Evolutionary conservation across 1,139 yeast species (phyloP).

Genomic region (Candida sanyaensis): DNA sequence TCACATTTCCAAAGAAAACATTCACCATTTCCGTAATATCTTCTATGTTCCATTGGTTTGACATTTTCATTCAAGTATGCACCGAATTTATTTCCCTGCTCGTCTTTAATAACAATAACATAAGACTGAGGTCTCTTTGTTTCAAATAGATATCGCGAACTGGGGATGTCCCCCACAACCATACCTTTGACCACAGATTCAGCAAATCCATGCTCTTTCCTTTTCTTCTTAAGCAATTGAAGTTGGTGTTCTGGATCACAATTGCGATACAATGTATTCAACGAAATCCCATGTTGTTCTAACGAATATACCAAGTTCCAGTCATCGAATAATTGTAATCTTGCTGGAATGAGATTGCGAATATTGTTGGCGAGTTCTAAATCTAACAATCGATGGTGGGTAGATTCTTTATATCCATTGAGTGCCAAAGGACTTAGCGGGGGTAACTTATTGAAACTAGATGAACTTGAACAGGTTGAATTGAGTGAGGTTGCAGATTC

Average conservation of each 20-base stretch:
- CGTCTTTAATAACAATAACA: constrained; percentile 67
- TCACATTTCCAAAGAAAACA: constrained; percentile 87
- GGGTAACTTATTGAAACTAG: constrained; percentile 20
- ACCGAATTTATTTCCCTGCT: constrained; percentile 70
- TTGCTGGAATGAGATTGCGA: constrained; percentile 69
- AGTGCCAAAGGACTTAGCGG: constrained; percentile 36
- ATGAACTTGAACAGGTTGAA: constrained; percentile 6
- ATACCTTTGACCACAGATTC: constrained; percentile 36
- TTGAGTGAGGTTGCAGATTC: constrained; percentile 9
- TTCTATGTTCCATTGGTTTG: constrained; percentile 65
- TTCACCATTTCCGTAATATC: constrained; percentile 93
- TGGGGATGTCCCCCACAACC: constrained; percentile 24
- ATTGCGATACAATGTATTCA: constrained; percentile 67
- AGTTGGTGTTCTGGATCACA: constrained; percentile 35
- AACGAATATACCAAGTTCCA: constrained; percentile 83
- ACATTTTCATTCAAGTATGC: constrained; percentile 78
- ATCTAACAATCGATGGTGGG: constrained; percentile 59
- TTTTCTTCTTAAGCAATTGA: constrained; percentile 20
- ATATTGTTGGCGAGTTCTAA: constrained; percentile 71
- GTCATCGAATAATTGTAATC: constrained; percentile 71
- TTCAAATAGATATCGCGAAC: constrained; percentile 17
- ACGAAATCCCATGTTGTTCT: constrained; percentile 90
- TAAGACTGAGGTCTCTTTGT: constrained; percentile 60
- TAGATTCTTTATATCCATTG: constrained; percentile 58
- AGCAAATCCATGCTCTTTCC: constrained; percentile 36